Percentiles rank a stretch among this genome's conserved stretches.
Evolutionary conservation across 805 yeast species (phyloP).

Genomic region (Wickerhamomyces kurtzmanii): DNA sequence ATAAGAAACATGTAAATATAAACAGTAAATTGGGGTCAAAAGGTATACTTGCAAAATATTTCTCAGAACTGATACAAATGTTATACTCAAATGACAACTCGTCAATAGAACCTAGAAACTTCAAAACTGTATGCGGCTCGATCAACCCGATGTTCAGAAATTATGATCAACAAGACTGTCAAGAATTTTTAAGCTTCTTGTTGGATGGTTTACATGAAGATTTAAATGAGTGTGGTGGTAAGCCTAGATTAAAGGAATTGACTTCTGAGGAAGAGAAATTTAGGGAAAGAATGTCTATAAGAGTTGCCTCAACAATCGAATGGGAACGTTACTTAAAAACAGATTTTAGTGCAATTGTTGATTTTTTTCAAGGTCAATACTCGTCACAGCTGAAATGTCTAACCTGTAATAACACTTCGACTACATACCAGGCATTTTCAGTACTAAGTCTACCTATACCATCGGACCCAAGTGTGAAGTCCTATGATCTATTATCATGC

Average conservation of each 20-base stretch:
- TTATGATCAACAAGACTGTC: constrained; percentile 75
- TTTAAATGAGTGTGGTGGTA: constrained; percentile 55
- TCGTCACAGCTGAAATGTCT: constrained; percentile 69
- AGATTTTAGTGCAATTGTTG: constrained; percentile 73
- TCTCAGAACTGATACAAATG: constrained; percentile 47
- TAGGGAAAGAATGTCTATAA: constrained; percentile 63
- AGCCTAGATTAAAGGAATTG: constrained; percentile 44
- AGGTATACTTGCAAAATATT: constrained; percentile 66
- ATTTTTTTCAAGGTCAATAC: constrained; percentile 83
- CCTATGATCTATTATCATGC: constrained; percentile 45
- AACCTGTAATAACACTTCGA: constrained; percentile 66
- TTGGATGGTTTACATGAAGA: constrained; percentile 80
- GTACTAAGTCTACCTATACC: constrained; percentile 78
- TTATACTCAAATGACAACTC: constrained; percentile 37
- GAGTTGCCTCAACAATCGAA: constrained; percentile 79
- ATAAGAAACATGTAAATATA: constrained; percentile 58
- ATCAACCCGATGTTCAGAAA: constrained; percentile 57
- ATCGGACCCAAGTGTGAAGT: constrained; percentile 20
- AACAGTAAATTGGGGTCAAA: constrained; percentile 70
- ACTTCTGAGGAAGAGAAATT: constrained; percentile 62
- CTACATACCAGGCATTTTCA: constrained; percentile 79
- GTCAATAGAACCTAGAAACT: constrained; percentile 48
- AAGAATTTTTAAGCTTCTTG: constrained; percentile 68
- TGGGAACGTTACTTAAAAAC: constrained; percentile 84
- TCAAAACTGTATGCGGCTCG: constrained; percentile 61